phyloP scores from a whole-genome alignment of 2,329 filamentous ascomycete species.

The Zopfia rhizophila region DNA sequence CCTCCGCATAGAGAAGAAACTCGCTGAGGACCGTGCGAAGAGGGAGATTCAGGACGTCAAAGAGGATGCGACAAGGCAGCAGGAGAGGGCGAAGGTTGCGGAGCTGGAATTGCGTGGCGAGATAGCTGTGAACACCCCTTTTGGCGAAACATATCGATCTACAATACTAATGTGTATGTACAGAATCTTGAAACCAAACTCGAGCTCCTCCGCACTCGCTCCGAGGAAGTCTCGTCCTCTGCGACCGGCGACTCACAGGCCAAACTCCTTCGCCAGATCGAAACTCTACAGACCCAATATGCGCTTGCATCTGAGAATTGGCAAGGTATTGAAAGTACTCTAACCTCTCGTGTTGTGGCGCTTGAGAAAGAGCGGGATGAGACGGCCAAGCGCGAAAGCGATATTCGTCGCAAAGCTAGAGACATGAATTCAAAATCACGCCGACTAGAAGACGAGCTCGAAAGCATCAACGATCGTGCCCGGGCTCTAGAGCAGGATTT shows the following conservation, averaged over 20 bases:
- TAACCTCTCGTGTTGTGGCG: conserved; percentile 78
- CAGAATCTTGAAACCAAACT: conserved; percentile 86
- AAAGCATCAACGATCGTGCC: conserved; percentile 72
- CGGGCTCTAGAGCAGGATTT: conserved; percentile 73
- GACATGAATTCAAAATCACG: conserved; percentile 78
- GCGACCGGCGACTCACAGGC: conserved; percentile 84
- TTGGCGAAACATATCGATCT: not conserved
- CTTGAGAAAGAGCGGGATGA: conserved; percentile 95
- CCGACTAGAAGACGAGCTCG: conserved; percentile 83
- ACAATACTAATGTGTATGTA: conserved; percentile 31
- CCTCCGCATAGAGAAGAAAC: conserved; percentile 78
- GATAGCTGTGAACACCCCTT: conserved; percentile 59
- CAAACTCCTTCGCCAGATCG: conserved; percentile 91
- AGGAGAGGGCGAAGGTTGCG: conserved; percentile 72
- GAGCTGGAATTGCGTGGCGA: conserved; percentile 87
- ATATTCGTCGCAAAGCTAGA: conserved; percentile 87
- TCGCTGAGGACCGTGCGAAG: conserved; percentile 75
- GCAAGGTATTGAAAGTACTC: conserved; percentile 91
- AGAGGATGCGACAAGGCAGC: conserved; percentile 77
- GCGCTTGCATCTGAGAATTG: conserved; percentile 95
- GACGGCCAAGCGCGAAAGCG: conserved; percentile 80
- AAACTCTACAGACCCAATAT: conserved; percentile 95
- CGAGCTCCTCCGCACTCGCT: conserved; percentile 83
- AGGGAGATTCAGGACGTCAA: conserved; percentile 76
- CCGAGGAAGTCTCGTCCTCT: conserved; percentile 89